Evolutionary conservation across 805 yeast species (phyloP).

Genomic region (Kockiozyma suomiensis): DNA sequence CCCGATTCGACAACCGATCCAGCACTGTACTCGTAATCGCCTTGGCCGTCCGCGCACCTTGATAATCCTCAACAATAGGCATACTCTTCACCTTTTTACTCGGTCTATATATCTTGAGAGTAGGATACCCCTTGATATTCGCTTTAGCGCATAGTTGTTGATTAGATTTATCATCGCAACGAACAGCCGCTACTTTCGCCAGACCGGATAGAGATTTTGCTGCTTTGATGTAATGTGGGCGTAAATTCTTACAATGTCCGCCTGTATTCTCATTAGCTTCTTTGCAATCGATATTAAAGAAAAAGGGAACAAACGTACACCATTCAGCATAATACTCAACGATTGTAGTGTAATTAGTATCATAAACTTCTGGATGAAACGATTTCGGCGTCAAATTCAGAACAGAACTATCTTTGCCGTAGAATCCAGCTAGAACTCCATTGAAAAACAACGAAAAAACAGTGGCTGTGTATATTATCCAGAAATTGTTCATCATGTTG

Average conservation of each 20-base stretch:
- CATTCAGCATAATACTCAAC: slow-evolving; percentile 97
- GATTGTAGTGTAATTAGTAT: slow-evolving; percentile 74
- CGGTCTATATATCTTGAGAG: slow-evolving; percentile 79
- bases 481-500: no score
- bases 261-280: slow-evolving; percentile 43
- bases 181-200: slow-evolving; percentile 69
- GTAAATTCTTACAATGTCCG: slow-evolving; percentile 81
- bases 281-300: no score
- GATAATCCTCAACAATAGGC: slow-evolving; percentile 38
- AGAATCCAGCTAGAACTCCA: slow-evolving; percentile 39
- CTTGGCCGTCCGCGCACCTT: slow-evolving; percentile 50
- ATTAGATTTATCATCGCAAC: slow-evolving; percentile 75
- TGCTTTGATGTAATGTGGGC: slow-evolving; percentile 63
- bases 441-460: not conserved
- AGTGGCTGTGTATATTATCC: not conserved
- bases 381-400: slow-evolving; percentile 57
- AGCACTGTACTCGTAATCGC: slow-evolving; percentile 58
- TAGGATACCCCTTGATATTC: slow-evolving; percentile 78
- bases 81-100: slow-evolving; percentile 45
- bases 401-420: slow-evolving; percentile 50
- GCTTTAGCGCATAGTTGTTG: slow-evolving; percentile 68
- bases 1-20: slow-evolving; percentile 29
- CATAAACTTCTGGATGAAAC: slow-evolving; percentile 67
- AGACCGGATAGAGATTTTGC: slow-evolving; percentile 58
- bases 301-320: no score